Conservation (phyloP, 2,329 filamentous ascomycete genomes). For the Pseudogymnoascus sp. region DNA sequence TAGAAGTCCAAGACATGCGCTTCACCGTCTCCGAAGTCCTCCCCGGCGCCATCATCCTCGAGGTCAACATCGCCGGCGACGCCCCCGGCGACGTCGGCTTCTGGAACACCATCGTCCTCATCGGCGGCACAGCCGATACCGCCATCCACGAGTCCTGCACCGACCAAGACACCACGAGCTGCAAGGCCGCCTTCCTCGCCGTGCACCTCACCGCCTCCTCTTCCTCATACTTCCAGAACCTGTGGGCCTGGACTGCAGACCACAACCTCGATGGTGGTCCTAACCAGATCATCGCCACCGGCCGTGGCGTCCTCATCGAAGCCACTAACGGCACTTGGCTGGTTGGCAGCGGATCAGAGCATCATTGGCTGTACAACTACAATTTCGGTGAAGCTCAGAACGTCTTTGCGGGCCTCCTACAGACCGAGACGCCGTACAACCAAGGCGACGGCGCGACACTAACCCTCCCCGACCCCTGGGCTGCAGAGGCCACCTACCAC, state of each 20-base stretch:
- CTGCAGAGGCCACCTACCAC: conserved; percentile 19
- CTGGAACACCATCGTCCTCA: conserved; percentile 38
- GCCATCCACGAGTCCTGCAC: conserved; percentile 32
- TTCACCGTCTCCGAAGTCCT: conserved; percentile 42
- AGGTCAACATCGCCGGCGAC: conserved; percentile 44
- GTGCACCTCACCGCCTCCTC: conserved; percentile 40
- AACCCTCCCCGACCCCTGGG: conserved; percentile 34
- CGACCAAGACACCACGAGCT: conserved; percentile 27
- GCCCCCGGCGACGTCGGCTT: conserved; percentile 42
- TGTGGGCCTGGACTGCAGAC: conserved; percentile 40
- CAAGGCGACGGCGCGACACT: conserved; percentile 37
- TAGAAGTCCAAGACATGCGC: conserved; percentile 43
- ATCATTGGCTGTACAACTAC: conserved; percentile 44
- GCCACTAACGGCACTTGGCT: conserved; percentile 44
- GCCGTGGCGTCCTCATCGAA: conserved; percentile 39
- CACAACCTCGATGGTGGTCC: conserved; percentile 42
- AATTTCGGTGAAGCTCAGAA: conserved; percentile 46
- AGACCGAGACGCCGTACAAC: conserved; percentile 64
- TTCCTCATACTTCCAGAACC: conserved; percentile 45
- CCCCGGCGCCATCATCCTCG: conserved; percentile 34
- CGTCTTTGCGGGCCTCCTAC: conserved; percentile 54
- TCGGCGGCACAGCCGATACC: conserved; percentile 38
- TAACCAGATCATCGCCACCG: conserved; percentile 35
- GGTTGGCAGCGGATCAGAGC: conserved; percentile 42
- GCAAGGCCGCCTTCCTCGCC: conserved; percentile 40